A percentile compares a stretch with the other conserved stretches of the same genome.
These are phyloP conservation scores for Heliamphora exappendiculata DNA, from an alignment of 148 eudicot genomes.

Conservation along the genomic window DNA sequence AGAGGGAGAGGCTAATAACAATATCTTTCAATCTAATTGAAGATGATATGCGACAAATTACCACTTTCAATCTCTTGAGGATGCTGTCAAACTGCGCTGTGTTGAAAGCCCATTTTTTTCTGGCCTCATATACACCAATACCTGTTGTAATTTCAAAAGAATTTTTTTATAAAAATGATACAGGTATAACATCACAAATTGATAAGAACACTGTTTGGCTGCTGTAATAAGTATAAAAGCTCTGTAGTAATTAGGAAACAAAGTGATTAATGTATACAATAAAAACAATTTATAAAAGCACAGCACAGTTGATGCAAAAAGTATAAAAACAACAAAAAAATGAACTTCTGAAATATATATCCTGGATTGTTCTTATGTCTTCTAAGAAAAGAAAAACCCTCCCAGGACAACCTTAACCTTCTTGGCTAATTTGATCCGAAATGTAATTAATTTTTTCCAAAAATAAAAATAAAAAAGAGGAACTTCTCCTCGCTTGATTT, in stretches of 20 bases:
- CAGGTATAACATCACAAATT: not conserved
- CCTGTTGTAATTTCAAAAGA: conserved; percentile 38
- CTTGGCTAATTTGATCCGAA: too few relatives aligned
- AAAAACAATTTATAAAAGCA: too few relatives aligned
- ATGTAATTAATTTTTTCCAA: too few relatives aligned
- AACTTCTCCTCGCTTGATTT: not conserved
- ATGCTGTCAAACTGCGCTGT: conserved; percentile 88
- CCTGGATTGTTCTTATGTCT: too few relatives aligned
- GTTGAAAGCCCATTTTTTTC: conserved; percentile 85
- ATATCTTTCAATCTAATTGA: not conserved
- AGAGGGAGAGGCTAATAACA: too few relatives aligned
- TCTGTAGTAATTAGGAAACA: too few relatives aligned
- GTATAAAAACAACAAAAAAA: too few relatives aligned
- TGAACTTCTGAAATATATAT: too few relatives aligned
- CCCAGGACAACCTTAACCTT: too few relatives aligned
- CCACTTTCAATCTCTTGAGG: conserved; percentile 92
- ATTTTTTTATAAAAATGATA: not conserved
- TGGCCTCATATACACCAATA: conserved; percentile 67
- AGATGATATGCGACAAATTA: conserved; percentile 23
- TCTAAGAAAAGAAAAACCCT: too few relatives aligned
- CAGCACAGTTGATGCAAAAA: too few relatives aligned
- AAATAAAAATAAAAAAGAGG: not conserved
- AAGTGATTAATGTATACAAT: too few relatives aligned
- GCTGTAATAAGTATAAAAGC: not conserved
- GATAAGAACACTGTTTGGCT: not conserved